Conservation (phyloP, 1,139 yeast species). For the Saccharomyces hybrid region DNA sequence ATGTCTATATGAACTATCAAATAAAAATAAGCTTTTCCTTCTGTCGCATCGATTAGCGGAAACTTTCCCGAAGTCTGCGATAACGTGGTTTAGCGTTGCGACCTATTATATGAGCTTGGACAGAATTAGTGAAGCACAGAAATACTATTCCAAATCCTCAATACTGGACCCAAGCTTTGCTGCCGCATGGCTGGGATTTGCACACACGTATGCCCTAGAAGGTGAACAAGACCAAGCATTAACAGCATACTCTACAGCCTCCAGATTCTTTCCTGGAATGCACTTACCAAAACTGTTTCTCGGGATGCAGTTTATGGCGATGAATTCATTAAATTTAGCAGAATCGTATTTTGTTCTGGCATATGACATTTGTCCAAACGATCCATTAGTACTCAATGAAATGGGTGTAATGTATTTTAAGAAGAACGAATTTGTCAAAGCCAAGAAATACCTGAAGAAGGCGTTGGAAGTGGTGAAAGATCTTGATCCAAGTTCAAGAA, state of each 20-base stretch:
- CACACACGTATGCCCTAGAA: conserved; percentile 95
- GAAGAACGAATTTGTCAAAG: conserved; percentile 56
- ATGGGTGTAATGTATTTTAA: conserved; percentile 86
- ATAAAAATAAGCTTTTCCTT: conserved; percentile 70
- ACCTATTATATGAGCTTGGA: conserved; percentile 74
- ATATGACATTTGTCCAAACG: conserved; percentile 69
- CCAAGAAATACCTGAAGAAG: conserved; percentile 63
- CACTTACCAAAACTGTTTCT: conserved; percentile 84
- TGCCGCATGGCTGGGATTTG: conserved; percentile 97
- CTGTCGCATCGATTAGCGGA: conserved; percentile 85
- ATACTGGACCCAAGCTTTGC: conserved; percentile 84
- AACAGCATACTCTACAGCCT: conserved; percentile 94
- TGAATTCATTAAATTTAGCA: conserved; percentile 74
- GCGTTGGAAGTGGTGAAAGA: conserved; percentile 67
- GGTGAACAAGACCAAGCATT: conserved; percentile 99
- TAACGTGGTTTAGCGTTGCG: conserved; percentile 92
- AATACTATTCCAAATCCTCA: conserved; percentile 85
- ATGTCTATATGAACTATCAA: conserved; percentile 79
- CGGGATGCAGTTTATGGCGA: conserved; percentile 93
- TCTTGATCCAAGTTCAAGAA: conserved; percentile 70
- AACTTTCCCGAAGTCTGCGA: conserved; percentile 70
- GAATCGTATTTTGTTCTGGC: conserved; percentile 80
- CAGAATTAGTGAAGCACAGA: conserved; percentile 74
- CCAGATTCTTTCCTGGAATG: conserved; percentile 87
- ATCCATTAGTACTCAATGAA: conserved; percentile 84